phyloP scores from a whole-genome alignment of 805 yeast genomes.

The Candida alai region DNA sequence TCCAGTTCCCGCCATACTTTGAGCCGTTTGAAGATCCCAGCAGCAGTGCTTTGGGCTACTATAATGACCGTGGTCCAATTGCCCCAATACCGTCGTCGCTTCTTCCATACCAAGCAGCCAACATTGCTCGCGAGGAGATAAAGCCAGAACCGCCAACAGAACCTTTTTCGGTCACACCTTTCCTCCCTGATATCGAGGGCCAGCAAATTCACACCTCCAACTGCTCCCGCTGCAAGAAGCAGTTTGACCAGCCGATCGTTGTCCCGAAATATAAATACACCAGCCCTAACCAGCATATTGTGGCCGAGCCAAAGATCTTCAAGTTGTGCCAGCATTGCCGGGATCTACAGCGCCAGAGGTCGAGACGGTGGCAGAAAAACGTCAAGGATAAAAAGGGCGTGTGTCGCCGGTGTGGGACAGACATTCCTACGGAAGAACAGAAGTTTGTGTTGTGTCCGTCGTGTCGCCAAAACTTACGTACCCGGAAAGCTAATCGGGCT shows the following conservation, averaged over 20 bases:
- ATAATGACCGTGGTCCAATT: slow-evolving; percentile 16
- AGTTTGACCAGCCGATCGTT: slow-evolving; percentile 44
- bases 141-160: too few species aligned
- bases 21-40: neutral
- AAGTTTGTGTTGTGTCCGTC: slow-evolving; percentile 57
- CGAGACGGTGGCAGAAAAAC: slow-evolving; percentile 60
- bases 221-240: slow-evolving; percentile 61
- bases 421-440: slow-evolving; percentile 47
- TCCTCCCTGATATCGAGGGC: slow-evolving; percentile 5
- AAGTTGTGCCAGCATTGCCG: slow-evolving; percentile 65
- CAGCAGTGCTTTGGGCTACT: slow-evolving; percentile 5
- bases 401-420: slow-evolving; percentile 60
- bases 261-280: slow-evolving; percentile 23
- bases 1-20: neutral
- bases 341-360: slow-evolving; percentile 57
- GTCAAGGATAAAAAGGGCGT: slow-evolving; percentile 59
- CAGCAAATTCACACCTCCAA: slow-evolving; percentile 29
- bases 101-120: slow-evolving; percentile 37
- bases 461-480: slow-evolving; percentile 53
- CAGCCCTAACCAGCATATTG: slow-evolving; percentile 22
- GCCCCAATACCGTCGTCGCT: slow-evolving; percentile 42
- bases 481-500: slow-evolving; percentile 54
- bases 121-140: slow-evolving; percentile 5
- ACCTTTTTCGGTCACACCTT: too few species aligned
- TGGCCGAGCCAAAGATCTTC: slow-evolving; percentile 40